These are phyloP conservation scores for Gossypium rotundifolium DNA, from an alignment of 345 rosid species.

Conservation along the genomic window DNA sequence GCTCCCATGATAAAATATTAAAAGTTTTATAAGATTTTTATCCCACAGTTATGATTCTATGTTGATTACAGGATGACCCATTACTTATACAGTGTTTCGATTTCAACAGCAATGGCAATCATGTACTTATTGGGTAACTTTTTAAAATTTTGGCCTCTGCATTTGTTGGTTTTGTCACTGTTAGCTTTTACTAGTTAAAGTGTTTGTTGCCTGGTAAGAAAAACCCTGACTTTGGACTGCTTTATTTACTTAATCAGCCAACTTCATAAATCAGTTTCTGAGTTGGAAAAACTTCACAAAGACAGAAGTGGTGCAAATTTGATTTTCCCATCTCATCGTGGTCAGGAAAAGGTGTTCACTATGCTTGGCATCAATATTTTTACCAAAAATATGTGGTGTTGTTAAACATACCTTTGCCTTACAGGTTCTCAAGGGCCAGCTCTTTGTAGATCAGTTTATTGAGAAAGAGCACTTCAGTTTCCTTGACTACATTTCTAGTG, in stretches of 20 bases:
- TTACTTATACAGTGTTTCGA: constrained; percentile 78
- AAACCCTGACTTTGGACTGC: not conserved
- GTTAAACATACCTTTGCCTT: constrained; percentile 2
- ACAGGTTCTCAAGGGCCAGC: constrained; percentile 67
- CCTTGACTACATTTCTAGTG: not conserved
- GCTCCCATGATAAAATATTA: not conserved
- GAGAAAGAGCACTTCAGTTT: constrained; percentile 58
- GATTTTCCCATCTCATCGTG: constrained; percentile 29
- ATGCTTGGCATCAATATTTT: not conserved
- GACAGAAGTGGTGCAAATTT: constrained; percentile 48
- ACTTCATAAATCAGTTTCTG: constrained; percentile 62
- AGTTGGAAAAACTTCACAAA: constrained; percentile 51
- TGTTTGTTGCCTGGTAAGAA: not conserved
- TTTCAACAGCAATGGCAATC: constrained; percentile 70
- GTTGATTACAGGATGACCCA: constrained; percentile 54
- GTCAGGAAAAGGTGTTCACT: constrained; percentile 54
- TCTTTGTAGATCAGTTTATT: constrained; percentile 57
- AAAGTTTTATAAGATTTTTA: not conserved
- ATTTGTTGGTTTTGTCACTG: not conserved
- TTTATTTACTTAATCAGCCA: constrained; percentile 36
- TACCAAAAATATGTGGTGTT: not conserved
- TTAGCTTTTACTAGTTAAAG: not conserved
- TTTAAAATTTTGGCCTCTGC: not conserved
- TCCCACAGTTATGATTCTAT: constrained; percentile 2
- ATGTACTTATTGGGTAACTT: constrained; percentile 59